Conservation (phyloP, 805 yeast genomes). For the Spathaspora girioi region DNA sequence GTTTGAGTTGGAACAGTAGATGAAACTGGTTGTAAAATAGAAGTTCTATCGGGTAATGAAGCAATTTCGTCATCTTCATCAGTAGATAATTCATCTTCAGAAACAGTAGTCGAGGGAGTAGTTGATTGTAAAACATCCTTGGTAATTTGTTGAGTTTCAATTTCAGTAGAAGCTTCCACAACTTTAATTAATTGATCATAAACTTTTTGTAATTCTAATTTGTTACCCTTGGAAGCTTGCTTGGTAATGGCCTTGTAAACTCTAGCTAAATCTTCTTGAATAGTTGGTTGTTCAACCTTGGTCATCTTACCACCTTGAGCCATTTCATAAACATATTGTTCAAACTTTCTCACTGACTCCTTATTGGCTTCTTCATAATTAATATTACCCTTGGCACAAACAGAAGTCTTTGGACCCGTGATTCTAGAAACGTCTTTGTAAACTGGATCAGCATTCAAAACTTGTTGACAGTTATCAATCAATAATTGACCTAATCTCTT, state of each 20-base stretch:
- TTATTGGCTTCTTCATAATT: slow-evolving; percentile 81
- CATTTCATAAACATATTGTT: slow-evolving; percentile 94
- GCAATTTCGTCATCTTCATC: slow-evolving; percentile 70
- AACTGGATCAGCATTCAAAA: slow-evolving; percentile 75
- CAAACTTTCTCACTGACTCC: slow-evolving; percentile 88
- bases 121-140: slow-evolving; percentile 42
- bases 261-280: slow-evolving; percentile 79
- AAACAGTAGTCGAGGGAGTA: slow-evolving; percentile 37
- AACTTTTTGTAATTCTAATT: slow-evolving; percentile 65
- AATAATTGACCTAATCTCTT: slow-evolving; percentile 87
- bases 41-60: slow-evolving; percentile 69
- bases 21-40: slow-evolving; percentile 71
- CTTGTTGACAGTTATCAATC: slow-evolving; percentile 93
- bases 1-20: slow-evolving; percentile 75
- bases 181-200: slow-evolving; percentile 68
- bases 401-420: slow-evolving; percentile 89
- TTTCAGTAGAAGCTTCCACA: slow-evolving; percentile 67
- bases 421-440: slow-evolving; percentile 94
- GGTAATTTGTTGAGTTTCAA: slow-evolving; percentile 63
- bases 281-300: slow-evolving; percentile 63
- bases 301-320: slow-evolving; percentile 91
- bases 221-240: slow-evolving; percentile 58
- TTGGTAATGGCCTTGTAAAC: slow-evolving; percentile 79
- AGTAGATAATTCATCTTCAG: slow-evolving; percentile 36
- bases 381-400: slow-evolving; percentile 85